Evolutionary conservation across 148 eudicot species (phyloP).

Genomic region (Gaultheria prostrata): DNA sequence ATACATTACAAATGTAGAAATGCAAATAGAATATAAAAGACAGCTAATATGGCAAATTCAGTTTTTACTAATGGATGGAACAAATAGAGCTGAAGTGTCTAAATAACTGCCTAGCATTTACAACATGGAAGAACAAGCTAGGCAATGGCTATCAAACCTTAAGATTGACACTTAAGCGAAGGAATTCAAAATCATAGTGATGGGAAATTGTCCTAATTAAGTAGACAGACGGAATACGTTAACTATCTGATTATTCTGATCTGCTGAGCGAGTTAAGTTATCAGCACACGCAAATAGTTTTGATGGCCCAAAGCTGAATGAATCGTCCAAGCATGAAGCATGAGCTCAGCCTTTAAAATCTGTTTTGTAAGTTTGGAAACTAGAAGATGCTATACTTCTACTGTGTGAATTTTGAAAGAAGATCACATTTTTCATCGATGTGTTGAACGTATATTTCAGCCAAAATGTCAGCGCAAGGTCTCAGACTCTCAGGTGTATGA

Average conservation of each 20-base stretch:
- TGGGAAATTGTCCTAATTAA: neutral
- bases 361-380: neutral
- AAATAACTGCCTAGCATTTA: slow-evolving; percentile 10
- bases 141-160: neutral
- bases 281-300: neutral
- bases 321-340: neutral
- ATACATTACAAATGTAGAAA: neutral
- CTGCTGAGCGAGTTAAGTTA: neutral
- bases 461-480: neutral
- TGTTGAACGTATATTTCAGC: neutral
- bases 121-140: neutral
- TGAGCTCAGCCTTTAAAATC: neutral
- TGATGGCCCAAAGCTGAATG: neutral
- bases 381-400: neutral
- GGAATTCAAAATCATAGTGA: neutral
- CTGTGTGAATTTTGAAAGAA: neutral
- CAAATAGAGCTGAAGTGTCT: neutral
- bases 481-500: neutral
- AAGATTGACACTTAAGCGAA: neutral
- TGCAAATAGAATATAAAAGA: neutral
- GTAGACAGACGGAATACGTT: neutral
- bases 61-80: neutral
- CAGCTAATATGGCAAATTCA: neutral
- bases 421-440: neutral
- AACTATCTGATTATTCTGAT: neutral